Percentiles rank a stretch among this genome's conserved stretches.
phyloP scores from a whole-genome alignment of 1,284 basidiomycete genomes.

The Leccinum subfulvum region DNA sequence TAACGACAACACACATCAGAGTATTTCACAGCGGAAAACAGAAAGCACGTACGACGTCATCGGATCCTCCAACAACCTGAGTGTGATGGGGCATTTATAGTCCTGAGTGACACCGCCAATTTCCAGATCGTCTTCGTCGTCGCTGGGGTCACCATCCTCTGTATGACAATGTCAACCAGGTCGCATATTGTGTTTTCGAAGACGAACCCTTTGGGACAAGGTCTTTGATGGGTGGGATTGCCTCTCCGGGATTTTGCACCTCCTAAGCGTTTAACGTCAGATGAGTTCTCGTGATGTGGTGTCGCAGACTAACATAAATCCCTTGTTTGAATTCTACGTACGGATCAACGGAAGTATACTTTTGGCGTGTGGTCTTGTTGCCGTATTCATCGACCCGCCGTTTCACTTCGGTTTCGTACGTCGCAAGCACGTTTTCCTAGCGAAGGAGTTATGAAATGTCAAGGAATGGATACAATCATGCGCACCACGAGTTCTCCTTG shows the following conservation, averaged over 20 bases:
- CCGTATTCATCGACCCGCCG: constrained; percentile 47
- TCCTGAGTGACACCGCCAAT: constrained; percentile 80
- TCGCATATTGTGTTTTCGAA: neutral
- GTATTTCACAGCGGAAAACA: constrained; percentile 2
- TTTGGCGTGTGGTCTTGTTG: constrained; percentile 67
- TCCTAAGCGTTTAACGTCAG: constrained; percentile 46
- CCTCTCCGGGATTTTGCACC: constrained; percentile 58
- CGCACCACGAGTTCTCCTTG: constrained; percentile 59
- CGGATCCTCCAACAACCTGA: constrained; percentile 64
- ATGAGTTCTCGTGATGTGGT: neutral
- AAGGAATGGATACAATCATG: constrained; percentile 5
- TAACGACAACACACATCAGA: constrained; percentile 4
- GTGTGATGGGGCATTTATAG: constrained; percentile 77
- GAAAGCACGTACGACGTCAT: constrained; percentile 63
- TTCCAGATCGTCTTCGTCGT: constrained; percentile 78
- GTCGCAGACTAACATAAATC: constrained; percentile 59
- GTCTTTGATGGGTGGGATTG: constrained; percentile 76
- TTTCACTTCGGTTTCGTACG: constrained; percentile 47
- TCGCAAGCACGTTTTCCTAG: constrained; percentile 48
- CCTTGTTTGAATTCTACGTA: constrained; percentile 65
- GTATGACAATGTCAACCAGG: constrained; percentile 7
- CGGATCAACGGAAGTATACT: constrained; percentile 61
- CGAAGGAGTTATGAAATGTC: neutral
- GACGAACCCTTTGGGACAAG: constrained; percentile 66
- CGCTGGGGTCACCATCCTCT: constrained; percentile 76